phyloP scores from a whole-genome alignment of 2,329 filamentous ascomycete genomes.

The Sclerotinia subarctica region DNA sequence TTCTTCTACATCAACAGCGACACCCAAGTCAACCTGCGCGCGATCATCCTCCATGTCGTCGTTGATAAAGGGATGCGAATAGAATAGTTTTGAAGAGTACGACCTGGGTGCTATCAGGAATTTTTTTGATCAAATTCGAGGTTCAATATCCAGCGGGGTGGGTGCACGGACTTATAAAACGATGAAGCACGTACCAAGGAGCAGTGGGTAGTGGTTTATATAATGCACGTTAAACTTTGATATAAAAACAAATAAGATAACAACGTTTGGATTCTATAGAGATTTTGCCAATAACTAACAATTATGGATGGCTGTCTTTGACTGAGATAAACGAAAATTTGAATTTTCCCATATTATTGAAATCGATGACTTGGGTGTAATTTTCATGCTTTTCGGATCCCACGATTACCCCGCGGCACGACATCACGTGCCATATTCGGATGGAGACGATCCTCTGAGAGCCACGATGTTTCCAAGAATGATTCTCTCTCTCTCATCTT shows the following conservation, averaged over 20 bases:
- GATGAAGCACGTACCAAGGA: no score
- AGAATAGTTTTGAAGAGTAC: neutral
- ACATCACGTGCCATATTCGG: neutral
- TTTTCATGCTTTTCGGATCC: neutral
- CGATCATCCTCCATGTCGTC: constrained; percentile 71
- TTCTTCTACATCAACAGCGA: constrained; percentile 64
- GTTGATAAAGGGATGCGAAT: neutral
- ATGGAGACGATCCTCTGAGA: neutral
- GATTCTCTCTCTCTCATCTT: neutral
- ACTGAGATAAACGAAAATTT: neutral
- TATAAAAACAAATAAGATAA: no score
- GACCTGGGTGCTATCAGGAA: neutral
- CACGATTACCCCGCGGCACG: constrained; percentile 3
- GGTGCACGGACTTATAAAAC: neutral
- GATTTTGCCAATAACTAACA: no score
- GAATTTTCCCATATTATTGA: no score
- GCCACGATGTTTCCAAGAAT: neutral
- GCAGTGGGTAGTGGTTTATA: no score
- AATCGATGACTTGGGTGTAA: no score
- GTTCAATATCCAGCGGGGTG: neutral
- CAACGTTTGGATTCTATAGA: no score
- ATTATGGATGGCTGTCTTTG: no score
- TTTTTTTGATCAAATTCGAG: neutral
- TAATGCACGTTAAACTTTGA: no score
- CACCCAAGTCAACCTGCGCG: constrained; percentile 65